These are phyloP conservation scores for Rhizoctonia solani DNA, from an alignment of 1,284 basidiomycete species.

Conservation along the genomic window DNA sequence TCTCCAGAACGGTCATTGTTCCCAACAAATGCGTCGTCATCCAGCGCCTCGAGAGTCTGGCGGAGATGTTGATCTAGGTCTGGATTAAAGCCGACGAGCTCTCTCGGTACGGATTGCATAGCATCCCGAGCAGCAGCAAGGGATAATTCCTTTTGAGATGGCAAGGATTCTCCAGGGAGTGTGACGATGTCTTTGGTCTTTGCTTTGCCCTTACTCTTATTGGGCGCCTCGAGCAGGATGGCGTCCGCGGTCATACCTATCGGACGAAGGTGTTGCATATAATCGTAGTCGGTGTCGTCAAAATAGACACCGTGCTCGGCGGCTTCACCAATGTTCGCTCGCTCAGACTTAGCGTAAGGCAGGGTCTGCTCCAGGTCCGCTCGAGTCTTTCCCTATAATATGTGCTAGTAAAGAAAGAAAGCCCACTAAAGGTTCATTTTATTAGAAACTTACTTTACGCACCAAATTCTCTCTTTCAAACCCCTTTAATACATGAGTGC, in stretches of 20 bases:
- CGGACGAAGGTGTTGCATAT: constrained; percentile 93
- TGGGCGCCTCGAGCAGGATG: constrained; percentile 72
- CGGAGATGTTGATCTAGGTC: constrained; percentile 97
- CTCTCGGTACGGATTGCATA: constrained; percentile 70
- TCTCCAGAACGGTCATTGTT: constrained; percentile 63
- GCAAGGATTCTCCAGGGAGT: constrained; percentile 64
- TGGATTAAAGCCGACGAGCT: constrained; percentile 87
- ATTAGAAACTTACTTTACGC: constrained; percentile 57
- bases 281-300: constrained; percentile 98
- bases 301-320: constrained; percentile 90
- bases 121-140: constrained; percentile 38
- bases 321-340: constrained; percentile 79
- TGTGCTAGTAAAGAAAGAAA: constrained; percentile 36
- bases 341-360: constrained; percentile 55
- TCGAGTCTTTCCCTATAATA: constrained; percentile 69
- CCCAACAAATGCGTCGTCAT: constrained; percentile 93
- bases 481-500: constrained; percentile 84
- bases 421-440: not conserved
- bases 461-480: constrained; percentile 68
- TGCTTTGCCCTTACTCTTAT: constrained; percentile 47
- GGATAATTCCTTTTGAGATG: constrained; percentile 75
- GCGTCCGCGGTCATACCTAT: constrained; percentile 76
- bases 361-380: constrained; percentile 70
- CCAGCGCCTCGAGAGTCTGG: constrained; percentile 91
- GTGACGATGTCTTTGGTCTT: constrained; percentile 47